Percentiles rank a stretch among this genome's conserved stretches.
These are phyloP conservation scores for Gossypium gossypioides DNA, from an alignment of 441 rosid genomes.

Conservation along the genomic window DNA sequence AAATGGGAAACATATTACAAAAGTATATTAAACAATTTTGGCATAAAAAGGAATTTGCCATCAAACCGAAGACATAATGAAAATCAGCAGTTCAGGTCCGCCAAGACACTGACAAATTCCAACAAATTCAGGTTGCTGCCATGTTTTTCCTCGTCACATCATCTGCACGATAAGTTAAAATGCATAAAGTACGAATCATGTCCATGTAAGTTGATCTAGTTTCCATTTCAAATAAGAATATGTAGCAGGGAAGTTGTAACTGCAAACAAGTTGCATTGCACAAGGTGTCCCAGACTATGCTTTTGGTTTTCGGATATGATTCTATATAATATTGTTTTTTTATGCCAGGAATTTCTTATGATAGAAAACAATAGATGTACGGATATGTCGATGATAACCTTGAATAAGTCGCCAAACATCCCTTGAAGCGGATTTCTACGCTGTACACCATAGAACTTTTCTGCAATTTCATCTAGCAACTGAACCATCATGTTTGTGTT, in stretches of 20 bases:
- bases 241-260: background rate
- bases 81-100: background rate
- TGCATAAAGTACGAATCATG: constrained; percentile 5
- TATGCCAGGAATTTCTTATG: background rate
- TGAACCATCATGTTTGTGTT: constrained; percentile 25
- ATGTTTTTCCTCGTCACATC: constrained; percentile 36
- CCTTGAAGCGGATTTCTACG: constrained; percentile 80
- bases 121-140: background rate
- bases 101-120: background rate
- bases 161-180: constrained; percentile 37
- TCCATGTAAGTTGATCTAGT: background rate
- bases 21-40: background rate
- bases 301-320: background rate
- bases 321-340: background rate
- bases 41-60: background rate
- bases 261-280: background rate
- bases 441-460: constrained; percentile 71
- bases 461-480: constrained; percentile 79
- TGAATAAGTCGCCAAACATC: constrained; percentile 79
- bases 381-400: constrained; percentile 30
- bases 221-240: background rate
- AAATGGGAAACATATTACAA: background rate
- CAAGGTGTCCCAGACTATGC: background rate
- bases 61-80: background rate
- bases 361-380: background rate